Base-by-base conservation (phyloP, 78 protist genomes). In the Trichosphaerium sp. region DNA sequence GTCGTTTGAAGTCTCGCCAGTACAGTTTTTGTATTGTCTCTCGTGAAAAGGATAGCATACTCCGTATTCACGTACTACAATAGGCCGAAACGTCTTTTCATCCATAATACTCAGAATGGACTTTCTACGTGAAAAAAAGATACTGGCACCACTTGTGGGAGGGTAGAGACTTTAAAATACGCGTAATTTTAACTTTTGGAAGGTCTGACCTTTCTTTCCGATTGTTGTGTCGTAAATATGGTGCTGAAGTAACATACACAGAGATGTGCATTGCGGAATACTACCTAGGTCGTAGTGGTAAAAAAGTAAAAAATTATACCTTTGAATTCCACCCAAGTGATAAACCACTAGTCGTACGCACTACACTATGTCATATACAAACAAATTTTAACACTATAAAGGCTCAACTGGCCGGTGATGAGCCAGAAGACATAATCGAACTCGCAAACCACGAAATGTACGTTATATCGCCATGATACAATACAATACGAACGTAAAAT, bases 151-250 rank as follows among this genome's bases (percentile, higher is more conserved):
- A n/a, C n/a, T n/a, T n/a, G n/a, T n/a, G n/a, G n/a, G n/a, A n/a
- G n/a, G n/a, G n/a, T n/a, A n/a, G n/a, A n/a, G n/a, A n/a, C n/a
- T n/a, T n/a, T n/a, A n/a, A n/a, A n/a, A n/a, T n/a, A n/a, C n/a
- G n/a, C n/a, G n/a, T n/a, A n/a, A n/a, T n/a, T n/a, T n/a, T n/a
- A n/a, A n/a, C n/a, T n/a, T n/a, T n/a, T n/a, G n/a, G n/a, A n/a
- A n/a, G n/a, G n/a, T n/a, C n/a, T n/a, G 66, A 51, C n/a, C 65
- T 81, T 28, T 74, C 87, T 21, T 74, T 81, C 74, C 40, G 87
- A 21, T 52, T 81, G 87, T 52, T 47, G 35, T 47, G 10, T 35
- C 29, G 59, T 10, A 54, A 54, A 10, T 54, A 54, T 54, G 59
- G 59, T 10, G 59, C 59, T 34, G 25, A 54, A 54, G 59, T 54